phyloP scores from a whole-genome alignment of 148 eudicot genomes.

The Persicaria maculosa region DNA sequence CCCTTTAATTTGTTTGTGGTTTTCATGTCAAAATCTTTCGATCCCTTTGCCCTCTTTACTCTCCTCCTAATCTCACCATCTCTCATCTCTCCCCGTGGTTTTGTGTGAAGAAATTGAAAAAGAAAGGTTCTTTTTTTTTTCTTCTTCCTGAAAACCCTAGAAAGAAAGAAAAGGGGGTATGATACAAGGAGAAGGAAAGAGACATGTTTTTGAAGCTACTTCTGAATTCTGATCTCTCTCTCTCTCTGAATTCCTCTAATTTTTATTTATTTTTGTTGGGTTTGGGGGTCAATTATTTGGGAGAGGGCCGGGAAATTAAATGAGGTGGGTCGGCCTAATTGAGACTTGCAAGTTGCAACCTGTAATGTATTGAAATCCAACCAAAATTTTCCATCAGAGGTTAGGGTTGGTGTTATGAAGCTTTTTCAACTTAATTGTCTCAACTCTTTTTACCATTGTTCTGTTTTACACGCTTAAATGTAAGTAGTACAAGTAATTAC shows the following conservation, averaged over 20 bases:
- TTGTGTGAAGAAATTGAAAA: slow-evolving; percentile 22
- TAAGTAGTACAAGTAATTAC: too few relatives aligned
- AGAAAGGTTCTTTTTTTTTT: slow-evolving; percentile 18
- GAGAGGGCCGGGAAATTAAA: slow-evolving; percentile 12
- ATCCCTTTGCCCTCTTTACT: slow-evolving; percentile 18
- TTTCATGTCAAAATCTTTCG: slow-evolving; percentile 30
- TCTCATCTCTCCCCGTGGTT: slow-evolving; percentile 17
- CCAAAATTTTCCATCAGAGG: background rate
- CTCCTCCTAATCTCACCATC: background rate
- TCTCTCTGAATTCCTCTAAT: background rate
- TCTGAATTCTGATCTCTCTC: slow-evolving; percentile 1
- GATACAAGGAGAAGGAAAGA: slow-evolving; percentile 22
- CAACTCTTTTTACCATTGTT: background rate
- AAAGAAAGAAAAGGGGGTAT: background rate
- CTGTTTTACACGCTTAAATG: background rate
- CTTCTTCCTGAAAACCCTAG: slow-evolving; percentile 13
- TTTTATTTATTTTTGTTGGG: background rate
- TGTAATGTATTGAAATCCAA: background rate
- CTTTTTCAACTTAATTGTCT: background rate
- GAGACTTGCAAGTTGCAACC: background rate
- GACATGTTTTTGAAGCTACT: slow-evolving; percentile 5
- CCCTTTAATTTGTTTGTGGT: slow-evolving; percentile 28
- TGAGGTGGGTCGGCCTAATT: background rate
- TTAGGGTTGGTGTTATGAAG: slow-evolving; percentile 11
- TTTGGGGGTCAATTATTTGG: slow-evolving; percentile 10